Conservation (phyloP, 495 filamentous ascomycete genomes). For the Tetracladium setigerum region DNA sequence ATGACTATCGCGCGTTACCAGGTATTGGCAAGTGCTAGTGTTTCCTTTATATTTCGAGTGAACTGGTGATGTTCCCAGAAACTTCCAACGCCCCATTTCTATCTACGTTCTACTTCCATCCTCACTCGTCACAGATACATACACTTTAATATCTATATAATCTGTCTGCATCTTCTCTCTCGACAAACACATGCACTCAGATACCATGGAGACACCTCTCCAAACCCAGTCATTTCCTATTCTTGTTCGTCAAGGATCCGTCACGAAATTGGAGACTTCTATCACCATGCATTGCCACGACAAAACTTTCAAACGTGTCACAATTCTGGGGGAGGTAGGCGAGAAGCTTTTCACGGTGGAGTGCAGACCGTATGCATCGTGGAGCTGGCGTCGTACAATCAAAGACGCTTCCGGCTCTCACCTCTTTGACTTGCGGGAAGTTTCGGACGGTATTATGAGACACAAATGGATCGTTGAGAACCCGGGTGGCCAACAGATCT, state of each 20-base stretch:
- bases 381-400: background rate
- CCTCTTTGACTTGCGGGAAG: background rate
- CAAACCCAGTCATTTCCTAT: constrained; percentile 6
- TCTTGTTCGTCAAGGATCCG: constrained; percentile 3
- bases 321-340: background rate
- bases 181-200: no score
- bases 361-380: background rate
- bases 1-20: no score
- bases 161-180: no score
- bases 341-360: constrained; percentile 9
- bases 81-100: no score
- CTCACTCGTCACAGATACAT: no score
- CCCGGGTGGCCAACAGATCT: background rate
- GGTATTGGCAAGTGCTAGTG: no score
- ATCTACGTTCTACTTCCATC: no score
- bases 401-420: background rate
- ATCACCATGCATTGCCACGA: constrained; percentile 13
- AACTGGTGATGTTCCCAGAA: no score
- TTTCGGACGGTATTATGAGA: background rate
- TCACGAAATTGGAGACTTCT: constrained; percentile 3
- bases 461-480: background rate
- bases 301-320: constrained; percentile 11
- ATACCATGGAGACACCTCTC: constrained; percentile 7
- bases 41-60: no score
- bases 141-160: no score